These are phyloP conservation scores for Stagonosporopsis vannaccii DNA, from an alignment of 2,329 filamentous ascomycete genomes.

Conservation along the genomic window DNA sequence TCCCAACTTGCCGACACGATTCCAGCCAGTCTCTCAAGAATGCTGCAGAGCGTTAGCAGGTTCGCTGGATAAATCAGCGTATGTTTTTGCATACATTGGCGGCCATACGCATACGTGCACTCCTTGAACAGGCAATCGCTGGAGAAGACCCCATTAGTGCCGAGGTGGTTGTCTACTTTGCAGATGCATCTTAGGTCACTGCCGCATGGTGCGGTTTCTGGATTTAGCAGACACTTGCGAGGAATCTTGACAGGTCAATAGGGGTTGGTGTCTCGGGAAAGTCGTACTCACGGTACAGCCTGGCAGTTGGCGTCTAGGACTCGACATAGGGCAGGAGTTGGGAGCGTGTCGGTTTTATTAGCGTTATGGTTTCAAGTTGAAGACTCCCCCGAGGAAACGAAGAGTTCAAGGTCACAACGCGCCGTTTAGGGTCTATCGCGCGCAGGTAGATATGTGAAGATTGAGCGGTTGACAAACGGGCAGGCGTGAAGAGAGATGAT, in stretches of 20 bases:
- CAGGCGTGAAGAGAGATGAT: not conserved
- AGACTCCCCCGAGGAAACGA: not conserved
- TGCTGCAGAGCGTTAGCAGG: constrained; percentile 11
- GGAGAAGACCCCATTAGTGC: constrained; percentile 21
- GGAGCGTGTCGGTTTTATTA: not conserved
- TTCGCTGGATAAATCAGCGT: not conserved
- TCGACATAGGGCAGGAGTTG: not conserved
- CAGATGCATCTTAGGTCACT: constrained; percentile 28
- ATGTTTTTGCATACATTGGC: constrained; percentile 11
- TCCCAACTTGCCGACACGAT: constrained; percentile 13
- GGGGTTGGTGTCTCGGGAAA: not conserved
- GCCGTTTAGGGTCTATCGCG: not conserved
- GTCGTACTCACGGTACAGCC: constrained; percentile 1
- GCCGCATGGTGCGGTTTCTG: constrained; percentile 9
- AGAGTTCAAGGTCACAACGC: not conserved
- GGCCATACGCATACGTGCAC: constrained; percentile 18
- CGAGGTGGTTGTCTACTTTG: constrained; percentile 21
- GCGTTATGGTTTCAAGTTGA: too few species aligned
- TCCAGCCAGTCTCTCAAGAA: constrained; percentile 21
- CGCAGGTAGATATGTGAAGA: not conserved
- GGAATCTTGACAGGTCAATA: constrained; percentile 15
- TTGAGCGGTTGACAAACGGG: constrained; percentile 1
- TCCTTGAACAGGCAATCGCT: constrained; percentile 22
- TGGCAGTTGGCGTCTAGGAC: not conserved
- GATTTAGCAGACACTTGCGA: constrained; percentile 17